phyloP scores from a whole-genome alignment of 495 filamentous ascomycete genomes.

The Staphylotrichum tortipilum region DNA sequence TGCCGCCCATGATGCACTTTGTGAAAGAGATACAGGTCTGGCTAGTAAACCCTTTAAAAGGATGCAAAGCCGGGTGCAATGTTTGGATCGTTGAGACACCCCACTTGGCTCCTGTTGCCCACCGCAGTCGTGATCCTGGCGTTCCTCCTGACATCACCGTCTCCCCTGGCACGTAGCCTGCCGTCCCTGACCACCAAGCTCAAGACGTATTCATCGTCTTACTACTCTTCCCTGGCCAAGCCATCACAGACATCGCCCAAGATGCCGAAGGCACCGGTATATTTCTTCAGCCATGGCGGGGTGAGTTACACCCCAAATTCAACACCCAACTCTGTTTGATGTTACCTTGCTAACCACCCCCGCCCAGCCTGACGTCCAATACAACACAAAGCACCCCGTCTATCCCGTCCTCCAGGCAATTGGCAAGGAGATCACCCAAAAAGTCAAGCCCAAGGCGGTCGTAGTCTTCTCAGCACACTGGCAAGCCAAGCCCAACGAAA shows the following conservation, averaged over 20 bases:
- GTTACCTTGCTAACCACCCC: conserved; percentile 4
- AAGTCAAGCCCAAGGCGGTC: conserved; percentile 69
- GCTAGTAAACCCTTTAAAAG: background rate
- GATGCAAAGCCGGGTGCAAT: background rate
- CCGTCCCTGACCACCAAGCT: conserved; percentile 3
- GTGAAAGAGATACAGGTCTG: too few relatives aligned
- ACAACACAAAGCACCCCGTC: conserved; percentile 62
- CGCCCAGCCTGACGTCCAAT: conserved; percentile 63
- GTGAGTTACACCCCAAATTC: conserved; percentile 36
- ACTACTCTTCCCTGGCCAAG: conserved; percentile 3
- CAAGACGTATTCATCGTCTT: too few relatives aligned
- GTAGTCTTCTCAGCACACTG: conserved; percentile 87
- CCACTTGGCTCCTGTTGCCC: conserved; percentile 1
- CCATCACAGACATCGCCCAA: conserved; percentile 11
- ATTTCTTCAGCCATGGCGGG: conserved; percentile 72
- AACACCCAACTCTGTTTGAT: background rate
- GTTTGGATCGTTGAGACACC: conserved; percentile 4
- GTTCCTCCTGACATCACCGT: conserved; percentile 3
- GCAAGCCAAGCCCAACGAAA: conserved; percentile 51
- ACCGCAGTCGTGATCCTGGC: conserved; percentile 9
- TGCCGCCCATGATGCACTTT: too few relatives aligned
- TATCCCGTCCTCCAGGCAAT: conserved; percentile 60
- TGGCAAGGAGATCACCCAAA: conserved; percentile 70
- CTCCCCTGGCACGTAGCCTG: background rate
- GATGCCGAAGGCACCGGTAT: conserved; percentile 49